Conservation (phyloP, 371 early-diverging fungal species). For the Amoeboaphelidium occidentale region DNA sequence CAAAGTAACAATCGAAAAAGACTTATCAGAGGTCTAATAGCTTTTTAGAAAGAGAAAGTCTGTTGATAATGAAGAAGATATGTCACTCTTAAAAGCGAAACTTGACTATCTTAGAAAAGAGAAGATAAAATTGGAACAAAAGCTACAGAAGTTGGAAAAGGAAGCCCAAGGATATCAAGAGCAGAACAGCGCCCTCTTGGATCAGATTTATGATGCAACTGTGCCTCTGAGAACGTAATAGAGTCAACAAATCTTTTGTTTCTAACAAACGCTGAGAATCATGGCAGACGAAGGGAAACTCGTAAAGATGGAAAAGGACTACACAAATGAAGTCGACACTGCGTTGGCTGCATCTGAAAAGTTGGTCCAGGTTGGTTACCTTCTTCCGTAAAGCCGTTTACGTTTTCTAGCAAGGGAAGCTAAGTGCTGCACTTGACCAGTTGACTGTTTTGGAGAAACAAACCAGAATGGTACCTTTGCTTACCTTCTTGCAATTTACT, state of each 20-base stretch:
- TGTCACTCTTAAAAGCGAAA: constrained; percentile 23
- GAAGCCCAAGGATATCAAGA: constrained; percentile 14
- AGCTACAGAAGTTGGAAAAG: neutral
- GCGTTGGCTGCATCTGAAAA: constrained; percentile 50
- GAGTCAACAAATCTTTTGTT: constrained; percentile 1
- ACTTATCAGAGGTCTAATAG: too few relatives aligned
- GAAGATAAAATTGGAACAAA: constrained; percentile 1
- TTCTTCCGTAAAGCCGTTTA: neutral
- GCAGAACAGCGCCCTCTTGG: constrained; percentile 21
- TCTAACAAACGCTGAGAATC: constrained; percentile 2
- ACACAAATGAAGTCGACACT: constrained; percentile 45
- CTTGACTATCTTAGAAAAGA: constrained; percentile 4
- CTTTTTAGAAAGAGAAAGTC: too few relatives aligned
- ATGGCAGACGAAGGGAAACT: too few relatives aligned
- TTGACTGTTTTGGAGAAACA: constrained; percentile 60
- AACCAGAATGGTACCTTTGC: constrained; percentile 43
- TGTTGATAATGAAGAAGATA: constrained; percentile 19
- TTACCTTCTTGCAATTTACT: neutral
- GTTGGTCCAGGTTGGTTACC: constrained; percentile 27
- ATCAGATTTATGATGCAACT: too few relatives aligned
- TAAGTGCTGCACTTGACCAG: constrained; percentile 55
- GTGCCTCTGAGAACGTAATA: neutral
- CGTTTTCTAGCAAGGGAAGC: constrained; percentile 27
- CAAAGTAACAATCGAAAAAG: too few relatives aligned
- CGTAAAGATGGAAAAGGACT: constrained; percentile 74